Evolutionary conservation across 805 yeast genomes (phyloP), one percentile per base, ranked within the genome.

Genomic region (Candida dajiaensis): DNA sequence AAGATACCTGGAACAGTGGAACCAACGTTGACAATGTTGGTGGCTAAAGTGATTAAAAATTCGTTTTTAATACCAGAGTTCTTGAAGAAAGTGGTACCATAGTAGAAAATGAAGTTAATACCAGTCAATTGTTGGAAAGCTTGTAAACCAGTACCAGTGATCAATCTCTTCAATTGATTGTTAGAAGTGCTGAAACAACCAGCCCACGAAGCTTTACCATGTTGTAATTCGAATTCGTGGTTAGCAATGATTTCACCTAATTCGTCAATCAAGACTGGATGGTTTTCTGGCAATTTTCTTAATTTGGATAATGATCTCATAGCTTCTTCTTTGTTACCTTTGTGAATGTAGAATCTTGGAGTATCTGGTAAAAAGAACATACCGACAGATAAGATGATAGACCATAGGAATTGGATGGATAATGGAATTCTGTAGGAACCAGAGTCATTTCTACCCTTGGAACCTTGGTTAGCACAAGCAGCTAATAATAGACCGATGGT

Each of bases 401-500:
- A 81, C 83, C 89, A 87, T 11, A 78, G 58, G 56, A 83, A 73
- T 66, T 85, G 89, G 33, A 85, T 56, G 15, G 81, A 87, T 53
- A 85, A 72, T 28, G 94, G 94, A 43, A 85, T 77, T 58, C 92
- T 72, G 70, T 81, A 86, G 21, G 86, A 74, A 10, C 80, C 83
- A 25, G 77, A 65, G 55, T 72, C 74, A 26, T 65, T 57, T 52
- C 78, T 66, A 51, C 68, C 58, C 50, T 82, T 69, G 9, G 89
- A 81, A 38, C 84, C 89, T 57, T 83, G 85, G 58, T 84, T 80
- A 39, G 84, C 78, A 50, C 85, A 77, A 56, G 84, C 75, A 13
- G 90, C 89, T 38, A 86, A 71, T 43, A 82, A 64, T 46, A 84
- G 64, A 45, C 94, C 94, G 70, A 87, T 74, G 7, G 92, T 83